Evolutionary conservation across 305 asterid species (phyloP).

Genomic region (Fraxinus floribunda): DNA sequence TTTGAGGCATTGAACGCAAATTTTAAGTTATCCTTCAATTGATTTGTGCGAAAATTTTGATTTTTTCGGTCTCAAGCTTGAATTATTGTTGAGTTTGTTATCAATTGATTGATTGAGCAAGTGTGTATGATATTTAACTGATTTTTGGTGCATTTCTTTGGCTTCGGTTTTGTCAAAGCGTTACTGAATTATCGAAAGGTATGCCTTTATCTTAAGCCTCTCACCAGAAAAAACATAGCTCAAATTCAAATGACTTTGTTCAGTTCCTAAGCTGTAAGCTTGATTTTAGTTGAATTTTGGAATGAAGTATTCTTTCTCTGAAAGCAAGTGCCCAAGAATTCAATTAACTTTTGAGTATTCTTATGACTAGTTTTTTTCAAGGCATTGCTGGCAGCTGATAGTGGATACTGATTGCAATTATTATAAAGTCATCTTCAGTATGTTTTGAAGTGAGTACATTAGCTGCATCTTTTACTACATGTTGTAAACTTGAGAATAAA

Average conservation of each 20-base stretch:
- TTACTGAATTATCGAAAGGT: neutral
- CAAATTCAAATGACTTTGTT: neutral
- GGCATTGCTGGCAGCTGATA: neutral
- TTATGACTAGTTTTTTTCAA: neutral
- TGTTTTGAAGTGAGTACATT: neutral
- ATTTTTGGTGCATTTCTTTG: neutral
- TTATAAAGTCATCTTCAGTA: neutral
- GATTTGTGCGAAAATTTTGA: neutral
- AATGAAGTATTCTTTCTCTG: neutral
- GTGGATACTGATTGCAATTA: neutral
- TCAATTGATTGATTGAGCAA: neutral
- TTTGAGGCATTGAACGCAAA: neutral
- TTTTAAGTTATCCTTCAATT: neutral
- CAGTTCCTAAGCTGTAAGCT: neutral
- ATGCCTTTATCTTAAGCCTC: neutral
- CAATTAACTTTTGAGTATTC: neutral
- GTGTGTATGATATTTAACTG: neutral
- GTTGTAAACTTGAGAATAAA: neutral
- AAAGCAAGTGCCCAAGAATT: neutral
- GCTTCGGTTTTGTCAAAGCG: neutral
- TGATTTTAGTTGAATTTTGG: neutral
- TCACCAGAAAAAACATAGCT: neutral
- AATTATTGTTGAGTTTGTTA: neutral
- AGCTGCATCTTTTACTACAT: neutral
- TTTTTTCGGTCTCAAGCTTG: neutral